These are phyloP conservation scores for Ustilago shanxiensis DNA, from an alignment of 1,284 basidiomycete species.

Conservation along the genomic window DNA sequence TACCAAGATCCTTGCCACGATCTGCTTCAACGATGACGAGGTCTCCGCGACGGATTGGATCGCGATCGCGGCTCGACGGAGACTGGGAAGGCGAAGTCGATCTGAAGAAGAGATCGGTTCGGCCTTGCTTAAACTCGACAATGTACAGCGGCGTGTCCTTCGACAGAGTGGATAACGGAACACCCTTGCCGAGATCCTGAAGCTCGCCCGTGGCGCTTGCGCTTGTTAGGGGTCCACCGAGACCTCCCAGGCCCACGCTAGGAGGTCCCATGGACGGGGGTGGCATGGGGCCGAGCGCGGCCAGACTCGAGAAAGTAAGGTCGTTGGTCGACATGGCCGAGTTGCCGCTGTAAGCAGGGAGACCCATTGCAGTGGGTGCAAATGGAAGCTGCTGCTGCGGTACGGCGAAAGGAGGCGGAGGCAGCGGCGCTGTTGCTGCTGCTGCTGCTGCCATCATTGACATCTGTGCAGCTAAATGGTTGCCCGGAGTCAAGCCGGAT, in stretches of 20 bases:
- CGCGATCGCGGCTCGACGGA: slow-evolving; percentile 19
- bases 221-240: slow-evolving; percentile 13
- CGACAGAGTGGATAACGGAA: slow-evolving; percentile 85
- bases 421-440: neutral
- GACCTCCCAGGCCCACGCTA: slow-evolving; percentile 16
- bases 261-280: slow-evolving; percentile 42
- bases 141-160: slow-evolving; percentile 90
- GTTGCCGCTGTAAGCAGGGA: slow-evolving; percentile 1
- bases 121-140: slow-evolving; percentile 95
- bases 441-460: neutral
- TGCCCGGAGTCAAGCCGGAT: slow-evolving; percentile 3
- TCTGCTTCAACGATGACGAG: slow-evolving; percentile 97
- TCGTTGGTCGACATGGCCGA: slow-evolving; percentile 27
- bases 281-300: slow-evolving; percentile 54
- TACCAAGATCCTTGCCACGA: slow-evolving; percentile 90
- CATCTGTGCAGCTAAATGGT: slow-evolving; percentile 21
- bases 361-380: slow-evolving; percentile 1
- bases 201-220: slow-evolving; percentile 30
- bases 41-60: slow-evolving; percentile 80
- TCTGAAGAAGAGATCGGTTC: slow-evolving; percentile 90
- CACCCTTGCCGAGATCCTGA: slow-evolving; percentile 85
- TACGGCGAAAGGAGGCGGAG: slow-evolving; percentile 14
- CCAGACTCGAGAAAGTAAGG: slow-evolving; percentile 47
- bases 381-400: slow-evolving; percentile 24
- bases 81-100: slow-evolving; percentile 67